Evolutionary conservation across 176 grass and related monocot species (phyloP), one percentile per base, ranked within the genome.

Genomic region (Bonia amplexicaulis): DNA sequence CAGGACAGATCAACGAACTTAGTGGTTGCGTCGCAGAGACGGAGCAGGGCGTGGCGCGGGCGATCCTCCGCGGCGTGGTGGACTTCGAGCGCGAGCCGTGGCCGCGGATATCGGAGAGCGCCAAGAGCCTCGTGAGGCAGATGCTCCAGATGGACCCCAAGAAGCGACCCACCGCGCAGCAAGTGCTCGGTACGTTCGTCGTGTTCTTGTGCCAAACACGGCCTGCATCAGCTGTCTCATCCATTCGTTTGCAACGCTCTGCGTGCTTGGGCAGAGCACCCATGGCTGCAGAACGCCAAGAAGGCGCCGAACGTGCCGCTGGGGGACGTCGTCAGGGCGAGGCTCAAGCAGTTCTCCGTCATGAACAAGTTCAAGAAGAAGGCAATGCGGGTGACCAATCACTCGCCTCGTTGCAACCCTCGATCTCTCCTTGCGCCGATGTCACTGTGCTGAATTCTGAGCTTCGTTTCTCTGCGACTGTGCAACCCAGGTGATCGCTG

Each of bases 301-400:
- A 85, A 58, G 71, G 89, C 83, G 33, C 76, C 88, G 14, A 91
- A 87, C 61, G 91, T 90, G 78, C 91, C 91, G 70, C 83, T 96
- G 10, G 94, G 94, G 5, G 94, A 96, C 65, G 65, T 96, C 17
- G 94, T 96, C 11, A 72, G 94, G 13, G 84, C 89, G 10, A 74
- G 91, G 29, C 87, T 96, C 17, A 93, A 93, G 80, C 94, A 96
- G 80, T 96, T 96, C 83, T 88, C 91, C 0, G 84, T 93, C 10
- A 96, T 96, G 94, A 96, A 96, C 83, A 89, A 75, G 80, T 88
- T 96, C 78, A 96, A 96, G 85, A 96, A 96, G 89, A 96, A 91
- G 86, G 94, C 89, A 6, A 96, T 96, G 94, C 87, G 91, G 45
- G 84, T 62, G 14, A 62, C 12, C 6, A 27, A 2, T 13, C 59